Evolutionary conservation across 225 moss, liverwort and hornwort species (phyloP).

Genomic region (Bryum argenteum): DNA sequence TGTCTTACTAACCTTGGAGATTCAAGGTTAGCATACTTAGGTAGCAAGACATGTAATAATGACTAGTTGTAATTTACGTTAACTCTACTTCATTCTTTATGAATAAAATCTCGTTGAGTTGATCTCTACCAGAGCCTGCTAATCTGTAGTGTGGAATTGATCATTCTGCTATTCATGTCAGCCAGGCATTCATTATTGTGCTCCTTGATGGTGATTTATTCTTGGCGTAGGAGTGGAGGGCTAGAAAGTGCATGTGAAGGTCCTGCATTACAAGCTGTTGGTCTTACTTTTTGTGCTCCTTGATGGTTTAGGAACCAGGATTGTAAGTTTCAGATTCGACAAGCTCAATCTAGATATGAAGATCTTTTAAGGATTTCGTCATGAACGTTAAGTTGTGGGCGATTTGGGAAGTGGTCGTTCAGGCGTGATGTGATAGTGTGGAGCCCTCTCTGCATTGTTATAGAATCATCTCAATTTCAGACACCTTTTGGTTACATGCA

Average conservation of each 20-base stretch:
- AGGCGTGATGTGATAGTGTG: not conserved
- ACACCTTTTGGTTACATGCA: too few species aligned
- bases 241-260: not conserved
- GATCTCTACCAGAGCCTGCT: not conserved
- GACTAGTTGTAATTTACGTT: conserved; percentile 33
- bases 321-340: conserved; percentile 4
- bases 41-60: conserved; percentile 23
- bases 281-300: conserved; percentile 5
- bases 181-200: not conserved
- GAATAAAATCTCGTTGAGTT: conserved; percentile 1
- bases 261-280: not conserved
- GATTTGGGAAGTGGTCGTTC: not conserved
- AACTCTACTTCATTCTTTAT: conserved; percentile 33
- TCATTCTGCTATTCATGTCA: not conserved
- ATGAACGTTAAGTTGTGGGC: conserved; percentile 1
- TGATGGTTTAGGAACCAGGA: conserved; percentile 3
- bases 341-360: not conserved
- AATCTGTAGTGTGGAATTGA: not conserved
- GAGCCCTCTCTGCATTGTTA: not conserved
- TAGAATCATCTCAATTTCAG: too few species aligned
- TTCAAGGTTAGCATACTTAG: conserved; percentile 28
- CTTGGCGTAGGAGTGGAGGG: not conserved
- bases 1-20: conserved; percentile 26
- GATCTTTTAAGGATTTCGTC: not conserved
- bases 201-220: not conserved